These are phyloP conservation scores for Pseudofabraea citricarpa DNA, from an alignment of 2,329 filamentous ascomycete species.

Conservation along the genomic window DNA sequence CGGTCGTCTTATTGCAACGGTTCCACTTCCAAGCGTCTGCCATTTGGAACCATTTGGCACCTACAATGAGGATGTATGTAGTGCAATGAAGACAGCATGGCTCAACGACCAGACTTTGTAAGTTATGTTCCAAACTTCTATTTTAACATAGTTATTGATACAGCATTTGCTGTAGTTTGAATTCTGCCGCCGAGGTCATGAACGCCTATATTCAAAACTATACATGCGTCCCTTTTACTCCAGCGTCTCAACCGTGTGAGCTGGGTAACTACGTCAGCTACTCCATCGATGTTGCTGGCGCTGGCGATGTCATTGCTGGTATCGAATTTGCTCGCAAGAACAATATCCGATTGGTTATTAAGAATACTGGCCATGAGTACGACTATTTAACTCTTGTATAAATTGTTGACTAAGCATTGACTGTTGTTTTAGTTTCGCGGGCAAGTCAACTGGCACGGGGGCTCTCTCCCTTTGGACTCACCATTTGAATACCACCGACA, in stretches of 20 bases:
- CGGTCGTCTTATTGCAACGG: constrained; percentile 12
- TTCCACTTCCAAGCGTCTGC: constrained; percentile 10
- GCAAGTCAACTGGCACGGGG: constrained; percentile 39
- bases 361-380: constrained; percentile 39
- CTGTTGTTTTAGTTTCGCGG: constrained; percentile 41
- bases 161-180: constrained; percentile 33
- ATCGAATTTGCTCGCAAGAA: constrained; percentile 29
- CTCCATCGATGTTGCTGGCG: constrained; percentile 14
- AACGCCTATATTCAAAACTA: constrained; percentile 1
- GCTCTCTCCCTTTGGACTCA: constrained; percentile 43
- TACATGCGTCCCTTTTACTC: constrained; percentile 3
- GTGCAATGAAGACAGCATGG: constrained; percentile 8
- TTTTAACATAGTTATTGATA: not conserved
- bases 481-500: constrained; percentile 35
- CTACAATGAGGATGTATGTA: constrained; percentile 8
- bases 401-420: no score
- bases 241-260: not conserved
- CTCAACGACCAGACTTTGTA: constrained; percentile 5
- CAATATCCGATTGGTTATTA: constrained; percentile 28
- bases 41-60: constrained; percentile 4
- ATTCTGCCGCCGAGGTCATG: not conserved
- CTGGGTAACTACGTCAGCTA: constrained; percentile 9
- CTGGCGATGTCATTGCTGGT: constrained; percentile 6
- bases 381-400: not conserved
- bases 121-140: not conserved